Percentiles rank a stretch among this genome's conserved stretches.
These are phyloP conservation scores for Dacryopinax spathularia DNA, from an alignment of 768 basidiomycete genomes.

Conservation along the genomic window DNA sequence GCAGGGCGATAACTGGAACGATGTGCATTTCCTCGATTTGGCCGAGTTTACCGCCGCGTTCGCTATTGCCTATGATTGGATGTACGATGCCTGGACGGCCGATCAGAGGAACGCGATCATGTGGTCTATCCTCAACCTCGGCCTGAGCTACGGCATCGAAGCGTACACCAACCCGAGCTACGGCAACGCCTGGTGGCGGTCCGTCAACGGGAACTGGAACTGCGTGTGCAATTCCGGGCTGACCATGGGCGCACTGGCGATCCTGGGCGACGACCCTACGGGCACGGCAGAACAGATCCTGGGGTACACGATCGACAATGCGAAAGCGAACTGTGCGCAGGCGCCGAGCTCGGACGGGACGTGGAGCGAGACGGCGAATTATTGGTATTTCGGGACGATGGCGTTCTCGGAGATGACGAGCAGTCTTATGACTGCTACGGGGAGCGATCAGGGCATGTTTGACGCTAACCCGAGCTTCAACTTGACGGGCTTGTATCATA, in stretches of 20 bases:
- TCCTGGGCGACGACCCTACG: conserved; percentile 23
- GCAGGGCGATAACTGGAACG: conserved; percentile 23
- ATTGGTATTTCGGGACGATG: conserved; percentile 24
- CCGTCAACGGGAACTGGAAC: conserved; percentile 34
- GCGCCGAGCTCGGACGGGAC: conserved; percentile 25
- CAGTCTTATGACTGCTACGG: conserved; percentile 29
- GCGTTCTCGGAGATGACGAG: conserved; percentile 28
- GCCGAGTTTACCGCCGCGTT: conserved; percentile 30
- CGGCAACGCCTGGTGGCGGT: conserved; percentile 1
- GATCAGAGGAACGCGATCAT: conserved; percentile 25
- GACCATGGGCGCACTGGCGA: conserved; percentile 31
- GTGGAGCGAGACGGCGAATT: conserved; percentile 33
- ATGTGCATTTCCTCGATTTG: conserved; percentile 27
- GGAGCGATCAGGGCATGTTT: conserved; percentile 26
- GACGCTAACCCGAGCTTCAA: conserved; percentile 26
- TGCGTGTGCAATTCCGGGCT: conserved; percentile 32
- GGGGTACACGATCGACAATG: conserved; percentile 24
- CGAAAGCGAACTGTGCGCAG: conserved; percentile 25
- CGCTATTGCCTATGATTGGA: conserved; percentile 35
- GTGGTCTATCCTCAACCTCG: conserved; percentile 27
- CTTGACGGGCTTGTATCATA: conserved; percentile 30
- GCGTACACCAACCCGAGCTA: background rate
- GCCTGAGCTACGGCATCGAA: background rate
- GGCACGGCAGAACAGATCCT: conserved; percentile 23
- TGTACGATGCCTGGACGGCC: conserved; percentile 32